Evolutionary conservation across 805 yeast species (phyloP).

Genomic region (Naumovozyma castellii): DNA sequence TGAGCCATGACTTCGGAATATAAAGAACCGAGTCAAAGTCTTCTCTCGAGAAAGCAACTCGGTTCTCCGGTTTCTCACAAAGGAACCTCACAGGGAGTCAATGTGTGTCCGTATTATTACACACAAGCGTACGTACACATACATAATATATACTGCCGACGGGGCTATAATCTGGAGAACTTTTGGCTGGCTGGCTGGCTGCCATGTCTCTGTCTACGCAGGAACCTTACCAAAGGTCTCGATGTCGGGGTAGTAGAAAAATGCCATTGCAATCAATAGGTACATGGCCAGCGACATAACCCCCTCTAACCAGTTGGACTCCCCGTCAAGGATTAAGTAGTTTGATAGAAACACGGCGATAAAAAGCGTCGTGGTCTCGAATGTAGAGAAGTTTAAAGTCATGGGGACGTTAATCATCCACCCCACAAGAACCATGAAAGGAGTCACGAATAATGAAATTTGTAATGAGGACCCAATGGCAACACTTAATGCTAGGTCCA

Average conservation of each 20-base stretch:
- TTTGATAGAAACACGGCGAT: conserved; percentile 83
- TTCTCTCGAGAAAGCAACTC: no score
- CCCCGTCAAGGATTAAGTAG: conserved; percentile 84
- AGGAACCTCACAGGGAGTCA: no score
- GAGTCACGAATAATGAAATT: conserved; percentile 90
- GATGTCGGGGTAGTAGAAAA: conserved; percentile 73
- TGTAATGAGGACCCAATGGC: conserved; percentile 95
- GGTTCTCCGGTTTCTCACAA: no score
- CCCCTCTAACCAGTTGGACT: conserved; percentile 95
- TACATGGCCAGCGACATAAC: conserved; percentile 84
- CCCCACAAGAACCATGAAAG: conserved; percentile 89
- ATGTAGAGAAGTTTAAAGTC: conserved; percentile 84
- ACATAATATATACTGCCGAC: no score
- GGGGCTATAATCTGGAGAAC: no score
- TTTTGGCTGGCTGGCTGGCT: no score
- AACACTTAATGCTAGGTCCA: conserved; percentile 95
- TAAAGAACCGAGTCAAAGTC: no score
- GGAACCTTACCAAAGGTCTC: conserved; percentile 8
- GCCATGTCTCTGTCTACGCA: no score
- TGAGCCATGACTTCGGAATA: no score
- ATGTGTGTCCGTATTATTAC: no score
- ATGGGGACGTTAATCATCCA: conserved; percentile 87
- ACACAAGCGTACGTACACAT: no score
- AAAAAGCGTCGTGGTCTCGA: conserved; percentile 88
- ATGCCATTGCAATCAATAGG: conserved; percentile 77